phyloP scores from a whole-genome alignment of 2,329 filamentous ascomycete genomes.

The Alternaria sp. region DNA sequence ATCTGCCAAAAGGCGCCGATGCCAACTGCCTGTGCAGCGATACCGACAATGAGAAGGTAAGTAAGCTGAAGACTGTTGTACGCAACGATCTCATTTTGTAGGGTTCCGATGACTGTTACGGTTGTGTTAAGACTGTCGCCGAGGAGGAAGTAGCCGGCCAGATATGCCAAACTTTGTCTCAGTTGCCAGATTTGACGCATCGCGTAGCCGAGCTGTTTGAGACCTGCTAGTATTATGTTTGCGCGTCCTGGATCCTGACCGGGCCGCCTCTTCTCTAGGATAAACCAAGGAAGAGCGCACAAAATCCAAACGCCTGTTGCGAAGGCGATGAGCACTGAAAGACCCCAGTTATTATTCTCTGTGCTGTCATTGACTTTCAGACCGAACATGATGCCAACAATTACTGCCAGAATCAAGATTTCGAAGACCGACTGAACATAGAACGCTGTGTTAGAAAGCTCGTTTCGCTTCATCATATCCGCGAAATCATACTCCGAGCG shows the following conservation, averaged over 20 bases:
- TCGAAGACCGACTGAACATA: constrained; percentile 71
- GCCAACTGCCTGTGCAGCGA: constrained; percentile 68
- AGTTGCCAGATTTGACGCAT: constrained; percentile 69
- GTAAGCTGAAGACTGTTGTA: constrained; percentile 73
- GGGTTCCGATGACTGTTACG: constrained; percentile 71
- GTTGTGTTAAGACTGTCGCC: constrained; percentile 77
- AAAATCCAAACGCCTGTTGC: constrained; percentile 71
- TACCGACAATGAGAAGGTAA: constrained; percentile 73
- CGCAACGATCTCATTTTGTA: constrained; percentile 71
- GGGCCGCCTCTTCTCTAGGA: constrained; percentile 70
- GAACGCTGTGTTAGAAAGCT: constrained; percentile 70
- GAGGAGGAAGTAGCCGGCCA: constrained; percentile 70
- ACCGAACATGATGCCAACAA: constrained; percentile 59
- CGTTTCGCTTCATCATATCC: constrained; percentile 65
- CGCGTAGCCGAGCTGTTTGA: constrained; percentile 68
- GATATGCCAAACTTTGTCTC: constrained; percentile 71
- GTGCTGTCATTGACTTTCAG: constrained; percentile 67
- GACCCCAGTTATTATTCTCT: constrained; percentile 71
- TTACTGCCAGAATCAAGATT: constrained; percentile 54
- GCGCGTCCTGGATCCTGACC: constrained; percentile 63
- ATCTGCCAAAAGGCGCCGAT: constrained; percentile 70
- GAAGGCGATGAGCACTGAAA: constrained; percentile 72
- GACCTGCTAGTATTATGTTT: constrained; percentile 64
- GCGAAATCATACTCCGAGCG: constrained; percentile 66
- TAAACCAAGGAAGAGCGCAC: constrained; percentile 72